These are phyloP conservation scores for Dryadomyces quercus-mongolicae DNA, from an alignment of 2,329 filamentous ascomycete species.

Conservation along the genomic window DNA sequence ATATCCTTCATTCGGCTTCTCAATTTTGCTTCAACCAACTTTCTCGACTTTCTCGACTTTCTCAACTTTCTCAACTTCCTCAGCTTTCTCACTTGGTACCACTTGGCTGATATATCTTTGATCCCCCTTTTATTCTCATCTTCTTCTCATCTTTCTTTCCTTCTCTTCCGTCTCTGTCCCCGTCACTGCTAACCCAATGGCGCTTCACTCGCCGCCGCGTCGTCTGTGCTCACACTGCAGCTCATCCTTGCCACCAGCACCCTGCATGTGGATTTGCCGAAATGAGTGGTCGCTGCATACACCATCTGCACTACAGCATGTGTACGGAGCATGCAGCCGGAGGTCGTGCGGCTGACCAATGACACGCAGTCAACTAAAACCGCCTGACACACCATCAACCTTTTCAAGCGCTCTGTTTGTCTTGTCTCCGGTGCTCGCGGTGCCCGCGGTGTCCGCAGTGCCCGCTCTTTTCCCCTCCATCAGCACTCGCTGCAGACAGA, in stretches of 20 bases:
- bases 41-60: background rate
- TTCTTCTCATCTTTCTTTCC: too few relatives aligned
- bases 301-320: slow-evolving; percentile 9
- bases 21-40: too few relatives aligned
- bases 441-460: too few relatives aligned
- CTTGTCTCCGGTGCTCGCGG: slow-evolving; percentile 3
- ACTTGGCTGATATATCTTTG: too few relatives aligned
- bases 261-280: slow-evolving; percentile 7
- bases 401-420: background rate
- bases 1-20: too few relatives aligned
- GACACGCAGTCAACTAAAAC: slow-evolving; percentile 6
- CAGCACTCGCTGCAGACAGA: background rate
- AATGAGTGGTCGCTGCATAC: slow-evolving; percentile 8
- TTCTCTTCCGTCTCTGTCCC: too few relatives aligned
- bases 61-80: background rate
- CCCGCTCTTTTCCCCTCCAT: background rate
- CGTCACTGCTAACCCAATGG: too few relatives aligned
- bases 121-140: too few relatives aligned
- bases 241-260: slow-evolving; percentile 1
- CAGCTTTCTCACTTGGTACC: too few relatives aligned
- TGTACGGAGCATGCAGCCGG: slow-evolving; percentile 7
- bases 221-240: too few relatives aligned
- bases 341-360: slow-evolving; percentile 11
- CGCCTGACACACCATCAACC: slow-evolving; percentile 12
- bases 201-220: too few relatives aligned